These are phyloP conservation scores for Hirschioporus abietinus DNA, from an alignment of 768 basidiomycete genomes.

Conservation along the genomic window DNA sequence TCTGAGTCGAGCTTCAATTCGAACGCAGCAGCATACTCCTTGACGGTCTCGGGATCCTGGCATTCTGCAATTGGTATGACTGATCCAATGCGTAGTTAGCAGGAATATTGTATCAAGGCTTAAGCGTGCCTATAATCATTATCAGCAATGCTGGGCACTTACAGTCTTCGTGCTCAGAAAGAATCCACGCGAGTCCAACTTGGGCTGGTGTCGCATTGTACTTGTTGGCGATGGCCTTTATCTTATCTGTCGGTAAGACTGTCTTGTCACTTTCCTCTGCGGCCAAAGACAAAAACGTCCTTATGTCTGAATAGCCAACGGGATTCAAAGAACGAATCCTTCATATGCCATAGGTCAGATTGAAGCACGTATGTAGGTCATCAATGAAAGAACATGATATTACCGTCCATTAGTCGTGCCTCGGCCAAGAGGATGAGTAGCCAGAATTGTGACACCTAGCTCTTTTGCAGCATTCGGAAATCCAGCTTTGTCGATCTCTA, in stretches of 20 bases:
- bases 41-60: too few species aligned
- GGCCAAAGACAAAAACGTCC: slow-evolving; percentile 25
- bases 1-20: too few species aligned
- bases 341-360: too few species aligned
- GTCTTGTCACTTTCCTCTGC: slow-evolving; percentile 29
- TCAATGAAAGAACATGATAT: background rate
- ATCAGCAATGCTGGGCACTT: slow-evolving; percentile 26
- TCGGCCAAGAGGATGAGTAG: slow-evolving; percentile 30
- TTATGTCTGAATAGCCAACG: slow-evolving; percentile 16
- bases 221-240: slow-evolving; percentile 26
- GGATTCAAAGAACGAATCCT: slow-evolving; percentile 9
- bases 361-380: too few species aligned
- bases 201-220: slow-evolving; percentile 28
- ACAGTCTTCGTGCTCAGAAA: slow-evolving; percentile 15
- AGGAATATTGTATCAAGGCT: too few species aligned
- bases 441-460: slow-evolving; percentile 27
- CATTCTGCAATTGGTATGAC: too few species aligned
- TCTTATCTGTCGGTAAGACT: slow-evolving; percentile 26
- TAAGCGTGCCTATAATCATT: slow-evolving; percentile 14
- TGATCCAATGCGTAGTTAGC: too few species aligned
- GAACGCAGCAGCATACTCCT: too few species aligned
- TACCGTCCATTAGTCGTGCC: slow-evolving; percentile 31
- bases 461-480: slow-evolving; percentile 23
- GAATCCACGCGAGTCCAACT: slow-evolving; percentile 28
- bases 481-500: slow-evolving; percentile 20